Evolutionary conservation across 75 land plant genomes (phyloP), one percentile per base, ranked within the genome.

Genomic region (Azolla pinnata): DNA sequence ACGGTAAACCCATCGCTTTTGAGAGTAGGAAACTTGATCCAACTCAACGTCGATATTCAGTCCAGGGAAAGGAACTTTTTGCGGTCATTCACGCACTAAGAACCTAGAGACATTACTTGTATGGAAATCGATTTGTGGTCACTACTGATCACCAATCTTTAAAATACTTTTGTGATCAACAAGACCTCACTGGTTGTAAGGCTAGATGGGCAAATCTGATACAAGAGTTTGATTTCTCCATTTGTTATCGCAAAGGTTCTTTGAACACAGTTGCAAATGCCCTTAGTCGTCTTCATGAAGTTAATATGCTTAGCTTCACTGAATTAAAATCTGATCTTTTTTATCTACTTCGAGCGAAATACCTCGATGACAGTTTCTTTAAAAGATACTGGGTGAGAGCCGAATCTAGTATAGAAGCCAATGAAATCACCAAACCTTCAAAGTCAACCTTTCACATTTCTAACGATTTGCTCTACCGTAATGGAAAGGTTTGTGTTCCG

Each of bases 11-110:
- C 1, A 18, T 58, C 2, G 63, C 63, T 3, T 61, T 26, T 24
- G 63, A 61, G 54, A 45, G 54, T 3, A 17, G 10, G 25, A 61
- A 61, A 26, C 40, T 63, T 18, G 20, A 4, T 52, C 27, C 25
- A 16, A 31, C 57, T 26, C 40, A 63, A 31, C 18, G 3, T 17
- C 23, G 31, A 1, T 63, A 32, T 5, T 4, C 61, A 26, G 30
- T 33, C 10, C 66, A 63, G 23, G 61, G 52, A 18, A 30, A 31
- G 57, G 59, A 51, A 30, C 29, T 52, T 60, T 30, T 63, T 5
- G 61, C 32, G 21, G 60, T 63, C 56, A 33, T 63, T 9, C 34
- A 63, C 32, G 44, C 48, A 4, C 31, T 63, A 1, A 51, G 31
- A 38, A 28, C 23, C 5, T 52, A 4, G 66, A 2, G 27, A 18